Conservation (phyloP, 2,329 filamentous ascomycete genomes). For the Stachybotrys echinatus region DNA sequence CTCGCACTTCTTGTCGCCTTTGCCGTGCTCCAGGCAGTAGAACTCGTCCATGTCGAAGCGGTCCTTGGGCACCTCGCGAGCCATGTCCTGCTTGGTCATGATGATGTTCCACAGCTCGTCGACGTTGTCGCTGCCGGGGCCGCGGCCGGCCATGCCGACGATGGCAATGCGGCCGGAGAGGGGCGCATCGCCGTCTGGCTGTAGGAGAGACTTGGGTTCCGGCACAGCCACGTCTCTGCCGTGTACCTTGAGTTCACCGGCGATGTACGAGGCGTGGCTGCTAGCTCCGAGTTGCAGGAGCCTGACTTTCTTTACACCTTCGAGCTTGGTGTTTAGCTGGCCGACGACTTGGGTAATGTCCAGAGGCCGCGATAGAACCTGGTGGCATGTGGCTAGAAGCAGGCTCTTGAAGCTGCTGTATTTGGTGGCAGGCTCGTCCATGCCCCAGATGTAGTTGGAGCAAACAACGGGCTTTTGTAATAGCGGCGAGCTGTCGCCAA, state of each 20-base stretch:
- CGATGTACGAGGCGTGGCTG: background rate
- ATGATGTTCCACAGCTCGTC: background rate
- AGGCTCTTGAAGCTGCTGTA: background rate
- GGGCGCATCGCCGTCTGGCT: background rate
- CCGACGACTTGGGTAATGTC: background rate
- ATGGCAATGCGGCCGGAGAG: background rate
- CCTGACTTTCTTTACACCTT: background rate
- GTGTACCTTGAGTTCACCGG: background rate
- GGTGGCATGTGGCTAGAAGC: background rate
- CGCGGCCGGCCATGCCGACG: background rate
- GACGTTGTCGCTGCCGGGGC: background rate
- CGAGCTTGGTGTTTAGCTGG: background rate
- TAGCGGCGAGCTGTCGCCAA: background rate
- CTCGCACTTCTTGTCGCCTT: slow-evolving; percentile 52
- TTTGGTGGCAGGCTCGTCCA: background rate
- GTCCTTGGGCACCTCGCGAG: slow-evolving; percentile 40
- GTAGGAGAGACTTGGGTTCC: background rate
- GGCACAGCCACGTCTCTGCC: background rate
- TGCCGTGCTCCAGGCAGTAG: slow-evolving; percentile 57
- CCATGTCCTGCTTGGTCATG: background rate
- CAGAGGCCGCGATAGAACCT: background rate
- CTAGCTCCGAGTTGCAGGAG: background rate
- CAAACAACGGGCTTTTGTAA: background rate
- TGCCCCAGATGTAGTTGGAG: background rate
- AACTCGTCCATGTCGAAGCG: slow-evolving; percentile 55